Evolutionary conservation across 306 rosid genomes (phyloP), one percentile per base, ranked within the genome.

Genomic region (Delonix regia): DNA sequence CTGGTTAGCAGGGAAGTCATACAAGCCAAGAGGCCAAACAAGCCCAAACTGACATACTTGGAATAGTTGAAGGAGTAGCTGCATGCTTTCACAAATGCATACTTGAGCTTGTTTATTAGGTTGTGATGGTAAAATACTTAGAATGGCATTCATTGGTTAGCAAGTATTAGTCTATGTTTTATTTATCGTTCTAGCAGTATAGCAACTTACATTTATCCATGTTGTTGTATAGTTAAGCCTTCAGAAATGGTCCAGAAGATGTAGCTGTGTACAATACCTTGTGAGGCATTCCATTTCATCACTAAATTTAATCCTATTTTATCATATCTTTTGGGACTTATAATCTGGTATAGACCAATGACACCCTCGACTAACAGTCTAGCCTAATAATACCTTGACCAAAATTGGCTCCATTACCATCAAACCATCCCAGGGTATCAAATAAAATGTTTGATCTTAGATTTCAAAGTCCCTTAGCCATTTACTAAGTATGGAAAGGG

Each of bases 401-500:
- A 18, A 57, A 57, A 57, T 57, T 25, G 27, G 19, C n/a, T 6
- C 4, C 38, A 25, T 57, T 27, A 25, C 64, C 64, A 25, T 73
- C 69, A 81, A 44, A 49, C 51, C 59, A 80, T 16, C 10, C 42
- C 42, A 62, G 59, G 81, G 63, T 11, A 74, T 51, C 51, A 7
- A 24, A 25, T 33, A 44, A 4, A 73, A 59, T 69, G 6, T 16
- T 53, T 47, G 33, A 44, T 66, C 67, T 9, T 11, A 30, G 34
- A 79, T 60, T 75, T 61, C 71, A 68, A 74, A 68, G 64, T n/a
- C 33, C 14, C 18, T 47, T 18, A 12, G 38, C 45, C 49, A 60
- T 53, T 69, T 36, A 63, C 68, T 75, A 21, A 63, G 66, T 59
- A 69, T 60, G 59, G 78, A 63, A 79, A 71, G 67, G 67, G 57